phyloP scores from a whole-genome alignment of 306 rosid species.

The Lablab purpureus region DNA sequence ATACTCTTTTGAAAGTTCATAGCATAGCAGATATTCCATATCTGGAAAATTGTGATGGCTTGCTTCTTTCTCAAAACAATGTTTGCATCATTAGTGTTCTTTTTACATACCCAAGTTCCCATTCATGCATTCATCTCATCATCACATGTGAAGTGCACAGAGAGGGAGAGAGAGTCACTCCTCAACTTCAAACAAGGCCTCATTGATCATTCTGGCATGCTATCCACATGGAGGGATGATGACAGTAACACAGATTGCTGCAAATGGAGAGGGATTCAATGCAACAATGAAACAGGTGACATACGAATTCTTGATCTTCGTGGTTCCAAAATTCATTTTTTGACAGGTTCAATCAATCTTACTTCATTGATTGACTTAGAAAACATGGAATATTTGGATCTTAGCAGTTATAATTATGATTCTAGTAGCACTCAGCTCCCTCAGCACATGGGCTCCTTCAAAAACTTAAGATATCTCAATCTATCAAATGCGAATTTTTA shows the following conservation, averaged over 20 bases:
- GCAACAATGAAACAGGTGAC: constrained; percentile 35
- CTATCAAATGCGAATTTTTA: accelerated
- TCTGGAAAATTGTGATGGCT: neutral
- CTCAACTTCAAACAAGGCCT: neutral
- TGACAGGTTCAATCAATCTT: constrained; percentile 9
- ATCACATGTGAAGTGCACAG: neutral
- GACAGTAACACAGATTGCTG: no score
- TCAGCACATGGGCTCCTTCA: neutral
- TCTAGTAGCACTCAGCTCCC: neutral
- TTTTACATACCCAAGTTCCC: neutral
- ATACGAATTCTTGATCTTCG: constrained; percentile 5
- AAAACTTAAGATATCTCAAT: constrained; percentile 23
- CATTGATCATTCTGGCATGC: neutral
- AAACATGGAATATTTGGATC: constrained; percentile 17
- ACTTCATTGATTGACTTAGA: neutral
- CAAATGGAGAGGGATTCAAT: neutral
- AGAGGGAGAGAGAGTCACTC: neutral
- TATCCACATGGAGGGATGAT: neutral
- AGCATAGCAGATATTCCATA: neutral
- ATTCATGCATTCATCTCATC: neutral
- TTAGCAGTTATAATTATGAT: neutral
- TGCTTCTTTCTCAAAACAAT: neutral
- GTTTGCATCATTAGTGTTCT: neutral
- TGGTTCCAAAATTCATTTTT: neutral
- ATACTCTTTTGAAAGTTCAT: no score